These are phyloP conservation scores for Saccharomycodes ludwigii DNA, from an alignment of 805 yeast species.

Conservation along the genomic window DNA sequence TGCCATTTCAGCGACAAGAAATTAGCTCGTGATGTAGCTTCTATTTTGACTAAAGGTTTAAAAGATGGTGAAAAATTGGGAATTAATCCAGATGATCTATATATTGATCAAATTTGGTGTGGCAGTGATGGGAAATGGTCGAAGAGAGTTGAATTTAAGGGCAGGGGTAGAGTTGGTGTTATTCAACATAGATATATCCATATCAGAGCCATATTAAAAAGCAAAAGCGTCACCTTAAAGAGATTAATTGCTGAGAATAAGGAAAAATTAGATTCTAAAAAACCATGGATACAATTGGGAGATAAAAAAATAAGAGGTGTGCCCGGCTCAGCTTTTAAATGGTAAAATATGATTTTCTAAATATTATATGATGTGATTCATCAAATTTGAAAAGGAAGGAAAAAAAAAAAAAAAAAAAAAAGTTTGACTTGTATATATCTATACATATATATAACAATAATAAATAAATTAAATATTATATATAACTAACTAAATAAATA, in stretches of 20 bases:
- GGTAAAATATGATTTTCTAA: conserved; percentile 28
- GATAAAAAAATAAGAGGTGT: conserved; percentile 36
- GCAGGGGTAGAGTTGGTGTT: conserved; percentile 82
- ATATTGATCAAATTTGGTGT: conserved; percentile 75
- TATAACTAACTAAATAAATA: conserved; percentile 1
- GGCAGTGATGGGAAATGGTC: conserved; percentile 76
- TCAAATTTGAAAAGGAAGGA: conserved; percentile 1
- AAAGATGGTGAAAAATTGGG: conserved; percentile 53
- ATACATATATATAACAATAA: neutral
- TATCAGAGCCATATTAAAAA: conserved; percentile 63
- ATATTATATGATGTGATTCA: neutral
- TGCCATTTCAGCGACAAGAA: conserved; percentile 78
- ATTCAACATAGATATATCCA: conserved; percentile 69
- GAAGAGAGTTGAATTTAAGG: conserved; percentile 68
- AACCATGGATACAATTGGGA: conserved; percentile 39
- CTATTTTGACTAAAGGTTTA: conserved; percentile 58
- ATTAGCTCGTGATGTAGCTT: conserved; percentile 68
- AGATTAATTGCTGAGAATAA: conserved; percentile 50
- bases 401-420: conserved; percentile 1
- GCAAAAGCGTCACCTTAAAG: conserved; percentile 43
- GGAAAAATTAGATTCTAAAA: conserved; percentile 33
- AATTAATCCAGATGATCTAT: conserved; percentile 47
- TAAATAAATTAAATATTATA: conserved; percentile 4
- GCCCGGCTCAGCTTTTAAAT: conserved; percentile 40
- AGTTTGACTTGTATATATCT: conserved; percentile 1